These are phyloP conservation scores for Primulina huaijiensis DNA, from an alignment of 257 asterid species.

Conservation along the genomic window DNA sequence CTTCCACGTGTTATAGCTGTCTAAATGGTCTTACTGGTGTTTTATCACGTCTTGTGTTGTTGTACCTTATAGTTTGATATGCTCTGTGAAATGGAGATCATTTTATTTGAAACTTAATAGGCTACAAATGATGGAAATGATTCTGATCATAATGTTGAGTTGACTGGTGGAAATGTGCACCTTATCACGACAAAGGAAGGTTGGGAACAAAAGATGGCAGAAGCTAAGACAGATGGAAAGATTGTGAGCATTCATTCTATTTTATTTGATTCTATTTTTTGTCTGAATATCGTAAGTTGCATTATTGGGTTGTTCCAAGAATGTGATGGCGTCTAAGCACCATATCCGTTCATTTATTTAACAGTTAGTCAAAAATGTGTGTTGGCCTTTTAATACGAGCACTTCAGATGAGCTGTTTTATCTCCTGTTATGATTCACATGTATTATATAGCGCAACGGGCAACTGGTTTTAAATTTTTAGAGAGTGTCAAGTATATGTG, in stretches of 20 bases:
- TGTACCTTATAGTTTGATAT: not conserved
- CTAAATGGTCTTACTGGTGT: not conserved
- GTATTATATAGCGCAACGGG: not conserved
- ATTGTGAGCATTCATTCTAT: slow-evolving; percentile 42
- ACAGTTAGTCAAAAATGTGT: not conserved
- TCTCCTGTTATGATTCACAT: not conserved
- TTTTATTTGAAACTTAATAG: slow-evolving; percentile 29
- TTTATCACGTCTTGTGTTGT: not conserved
- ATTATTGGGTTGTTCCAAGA: slow-evolving; percentile 4
- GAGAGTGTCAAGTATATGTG: not conserved
- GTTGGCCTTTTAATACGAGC: not conserved
- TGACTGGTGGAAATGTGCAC: slow-evolving; percentile 85
- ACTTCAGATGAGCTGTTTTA: not conserved
- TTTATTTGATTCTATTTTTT: not conserved
- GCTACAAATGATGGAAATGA: slow-evolving; percentile 40
- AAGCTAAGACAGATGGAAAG: slow-evolving; percentile 63
- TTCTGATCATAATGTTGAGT: slow-evolving; percentile 49
- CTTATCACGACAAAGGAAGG: slow-evolving; percentile 68
- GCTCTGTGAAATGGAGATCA: not conserved
- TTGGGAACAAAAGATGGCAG: slow-evolving; percentile 79
- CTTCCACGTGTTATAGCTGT: not conserved
- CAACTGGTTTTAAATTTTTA: not conserved
- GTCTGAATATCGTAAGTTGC: not conserved
- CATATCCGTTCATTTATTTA: not conserved
- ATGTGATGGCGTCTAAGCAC: not conserved